A percentile compares a stretch with the other conserved stretches of the same genome.
phyloP scores from a whole-genome alignment of 495 filamentous ascomycete species.

The Aspergillus wentii region DNA sequence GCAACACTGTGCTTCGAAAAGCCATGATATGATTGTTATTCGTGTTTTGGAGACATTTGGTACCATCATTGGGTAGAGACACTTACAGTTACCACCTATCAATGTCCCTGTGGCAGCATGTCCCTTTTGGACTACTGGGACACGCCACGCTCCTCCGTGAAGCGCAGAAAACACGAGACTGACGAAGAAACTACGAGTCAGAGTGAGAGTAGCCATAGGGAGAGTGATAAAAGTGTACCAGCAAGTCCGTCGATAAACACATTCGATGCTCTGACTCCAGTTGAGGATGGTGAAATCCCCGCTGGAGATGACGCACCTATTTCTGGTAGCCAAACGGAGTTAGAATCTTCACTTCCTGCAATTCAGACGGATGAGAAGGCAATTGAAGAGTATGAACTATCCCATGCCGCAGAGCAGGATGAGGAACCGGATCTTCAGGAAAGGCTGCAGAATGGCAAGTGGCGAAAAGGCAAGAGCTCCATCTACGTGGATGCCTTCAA shows the following conservation, averaged over 20 bases:
- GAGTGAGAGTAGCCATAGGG: background rate
- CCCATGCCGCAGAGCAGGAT: constrained; percentile 38
- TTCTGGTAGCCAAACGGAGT: constrained; percentile 52
- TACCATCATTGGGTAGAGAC: constrained; percentile 2
- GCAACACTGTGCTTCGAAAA: no score
- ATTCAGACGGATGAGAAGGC: constrained; percentile 64
- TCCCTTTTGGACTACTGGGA: constrained; percentile 42
- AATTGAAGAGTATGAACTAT: constrained; percentile 75
- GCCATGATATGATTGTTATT: no score
- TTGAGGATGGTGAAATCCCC: constrained; percentile 22
- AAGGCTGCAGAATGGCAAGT: constrained; percentile 50
- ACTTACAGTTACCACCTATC: constrained; percentile 7
- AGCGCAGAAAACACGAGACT: constrained; percentile 24
- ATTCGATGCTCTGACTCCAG: constrained; percentile 1
- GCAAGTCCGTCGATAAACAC: constrained; percentile 10
- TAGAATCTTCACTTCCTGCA: constrained; percentile 71
- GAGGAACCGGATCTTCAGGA: constrained; percentile 33
- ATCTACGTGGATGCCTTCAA: constrained; percentile 99
- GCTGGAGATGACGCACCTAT: constrained; percentile 34
- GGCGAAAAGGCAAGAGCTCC: constrained; percentile 66
- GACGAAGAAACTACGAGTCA: constrained; percentile 1
- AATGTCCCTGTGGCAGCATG: constrained; percentile 23
- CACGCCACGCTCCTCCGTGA: constrained; percentile 27
- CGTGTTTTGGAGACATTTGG: no score
- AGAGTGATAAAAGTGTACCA: constrained; percentile 1